Conservation (phyloP, 1,284 basidiomycete genomes). For the Microbotryum intermedium region DNA sequence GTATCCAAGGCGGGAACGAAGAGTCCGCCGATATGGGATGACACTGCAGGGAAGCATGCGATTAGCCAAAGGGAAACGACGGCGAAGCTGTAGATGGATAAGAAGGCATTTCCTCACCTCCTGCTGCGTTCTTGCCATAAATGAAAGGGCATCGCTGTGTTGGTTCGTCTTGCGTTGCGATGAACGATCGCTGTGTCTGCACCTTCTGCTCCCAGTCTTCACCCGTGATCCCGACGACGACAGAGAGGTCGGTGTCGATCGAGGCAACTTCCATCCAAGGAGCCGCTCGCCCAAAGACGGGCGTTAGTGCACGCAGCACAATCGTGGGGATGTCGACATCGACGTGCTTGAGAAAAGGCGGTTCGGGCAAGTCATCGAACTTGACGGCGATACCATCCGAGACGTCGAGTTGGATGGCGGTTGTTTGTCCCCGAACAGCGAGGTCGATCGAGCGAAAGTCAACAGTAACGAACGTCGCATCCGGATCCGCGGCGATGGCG, state of each 20-base stretch:
- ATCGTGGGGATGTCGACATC: constrained; percentile 49
- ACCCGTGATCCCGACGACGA: constrained; percentile 64
- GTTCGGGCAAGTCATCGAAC: constrained; percentile 63
- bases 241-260: constrained; percentile 48
- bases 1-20: constrained; percentile 8
- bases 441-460: constrained; percentile 49
- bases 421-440: constrained; percentile 37
- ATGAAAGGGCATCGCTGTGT: constrained; percentile 49
- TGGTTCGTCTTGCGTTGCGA: constrained; percentile 59
- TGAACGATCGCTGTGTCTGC: constrained; percentile 54
- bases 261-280: constrained; percentile 63
- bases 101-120: not conserved
- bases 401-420: constrained; percentile 52
- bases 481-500: constrained; percentile 56
- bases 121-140: constrained; percentile 7
- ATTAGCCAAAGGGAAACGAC: not conserved
- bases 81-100: not conserved
- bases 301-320: constrained; percentile 34
- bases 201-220: constrained; percentile 51
- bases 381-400: constrained; percentile 56
- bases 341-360: constrained; percentile 41
- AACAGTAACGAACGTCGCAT: constrained; percentile 69
- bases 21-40: not conserved
- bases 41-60: not conserved
- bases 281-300: constrained; percentile 20